Evolutionary conservation across 2,329 filamentous ascomycete species (phyloP).

Genomic region (Emericellopsis atlantica): DNA sequence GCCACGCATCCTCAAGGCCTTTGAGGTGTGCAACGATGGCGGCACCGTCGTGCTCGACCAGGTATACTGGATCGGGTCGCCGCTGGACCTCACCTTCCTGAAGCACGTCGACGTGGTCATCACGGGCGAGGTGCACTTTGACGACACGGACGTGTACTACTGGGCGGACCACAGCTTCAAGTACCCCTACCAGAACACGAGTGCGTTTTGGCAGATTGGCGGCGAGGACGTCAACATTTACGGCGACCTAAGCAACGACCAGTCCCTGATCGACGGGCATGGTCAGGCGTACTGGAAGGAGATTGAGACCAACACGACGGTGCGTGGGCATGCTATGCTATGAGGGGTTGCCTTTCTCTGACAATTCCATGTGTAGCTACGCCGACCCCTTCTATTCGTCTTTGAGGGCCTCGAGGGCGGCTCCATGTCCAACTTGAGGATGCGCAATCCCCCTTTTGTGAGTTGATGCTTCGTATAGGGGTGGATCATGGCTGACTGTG

Average conservation of each 20-base stretch:
- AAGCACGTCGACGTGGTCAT: slow-evolving; percentile 48
- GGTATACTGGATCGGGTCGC: slow-evolving; percentile 49
- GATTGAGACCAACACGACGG: slow-evolving; percentile 41
- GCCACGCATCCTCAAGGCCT: neutral
- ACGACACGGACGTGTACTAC: slow-evolving; percentile 49
- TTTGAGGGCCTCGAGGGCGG: slow-evolving; percentile 43
- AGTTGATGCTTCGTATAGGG: slow-evolving; percentile 1
- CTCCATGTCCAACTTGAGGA: slow-evolving; percentile 44
- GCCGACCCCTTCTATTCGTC: slow-evolving; percentile 46
- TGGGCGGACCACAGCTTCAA: slow-evolving; percentile 54
- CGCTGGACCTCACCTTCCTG: slow-evolving; percentile 52
- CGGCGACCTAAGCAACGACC: slow-evolving; percentile 26
- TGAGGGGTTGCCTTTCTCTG: slow-evolving; percentile 41
- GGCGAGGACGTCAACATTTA: slow-evolving; percentile 45
- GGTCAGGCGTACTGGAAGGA: slow-evolving; percentile 54
- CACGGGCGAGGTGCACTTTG: slow-evolving; percentile 45
- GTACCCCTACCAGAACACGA: slow-evolving; percentile 53
- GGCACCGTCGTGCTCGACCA: slow-evolving; percentile 48
- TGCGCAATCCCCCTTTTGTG: slow-evolving; percentile 39
- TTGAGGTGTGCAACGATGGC: slow-evolving; percentile 41
- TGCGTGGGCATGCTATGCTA: slow-evolving; percentile 43
- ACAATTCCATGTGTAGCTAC: slow-evolving; percentile 18
- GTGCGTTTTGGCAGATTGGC: slow-evolving; percentile 20
- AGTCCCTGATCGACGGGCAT: slow-evolving; percentile 42
- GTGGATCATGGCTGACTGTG: slow-evolving; percentile 8